phyloP scores from a whole-genome alignment of 2,329 filamentous ascomycete genomes.

The Aspergillus puulaauensis region DNA sequence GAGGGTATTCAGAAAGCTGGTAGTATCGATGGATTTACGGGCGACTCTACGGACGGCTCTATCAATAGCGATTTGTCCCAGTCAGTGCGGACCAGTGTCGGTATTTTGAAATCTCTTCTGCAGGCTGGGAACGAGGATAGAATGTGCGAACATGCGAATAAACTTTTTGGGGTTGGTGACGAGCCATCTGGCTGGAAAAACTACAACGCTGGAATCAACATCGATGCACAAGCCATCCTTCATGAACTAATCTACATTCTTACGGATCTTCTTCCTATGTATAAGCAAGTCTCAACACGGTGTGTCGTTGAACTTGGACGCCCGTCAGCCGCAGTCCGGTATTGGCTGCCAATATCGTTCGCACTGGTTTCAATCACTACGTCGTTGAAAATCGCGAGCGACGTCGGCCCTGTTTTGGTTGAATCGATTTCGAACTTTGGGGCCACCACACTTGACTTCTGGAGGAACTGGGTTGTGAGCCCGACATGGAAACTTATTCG shows the following conservation, averaged over 20 bases:
- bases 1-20: slow-evolving; percentile 57
- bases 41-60: too few relatives aligned
- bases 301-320: slow-evolving; percentile 68
- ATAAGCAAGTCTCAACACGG: slow-evolving; percentile 57
- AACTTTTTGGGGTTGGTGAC: slow-evolving; percentile 60
- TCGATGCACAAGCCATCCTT: slow-evolving; percentile 38
- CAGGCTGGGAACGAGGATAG: slow-evolving; percentile 61
- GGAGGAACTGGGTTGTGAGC: slow-evolving; percentile 93
- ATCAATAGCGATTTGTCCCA: slow-evolving; percentile 63
- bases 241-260: slow-evolving; percentile 59
- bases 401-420: slow-evolving; percentile 72
- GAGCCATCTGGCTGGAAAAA: slow-evolving; percentile 51
- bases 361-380: slow-evolving; percentile 82
- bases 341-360: slow-evolving; percentile 77
- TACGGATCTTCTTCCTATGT: slow-evolving; percentile 64
- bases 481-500: slow-evolving; percentile 79
- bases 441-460: slow-evolving; percentile 80
- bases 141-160: slow-evolving; percentile 56
- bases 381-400: slow-evolving; percentile 74
- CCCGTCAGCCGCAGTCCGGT: slow-evolving; percentile 73
- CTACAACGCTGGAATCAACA: not conserved
- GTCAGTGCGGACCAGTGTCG: slow-evolving; percentile 75
- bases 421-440: slow-evolving; percentile 80
- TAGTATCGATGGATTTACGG: slow-evolving; percentile 42
- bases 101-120: slow-evolving; percentile 82